Base-by-base conservation (phyloP, 257 asterid genomes). In the Jacaranda copaia region DNA sequence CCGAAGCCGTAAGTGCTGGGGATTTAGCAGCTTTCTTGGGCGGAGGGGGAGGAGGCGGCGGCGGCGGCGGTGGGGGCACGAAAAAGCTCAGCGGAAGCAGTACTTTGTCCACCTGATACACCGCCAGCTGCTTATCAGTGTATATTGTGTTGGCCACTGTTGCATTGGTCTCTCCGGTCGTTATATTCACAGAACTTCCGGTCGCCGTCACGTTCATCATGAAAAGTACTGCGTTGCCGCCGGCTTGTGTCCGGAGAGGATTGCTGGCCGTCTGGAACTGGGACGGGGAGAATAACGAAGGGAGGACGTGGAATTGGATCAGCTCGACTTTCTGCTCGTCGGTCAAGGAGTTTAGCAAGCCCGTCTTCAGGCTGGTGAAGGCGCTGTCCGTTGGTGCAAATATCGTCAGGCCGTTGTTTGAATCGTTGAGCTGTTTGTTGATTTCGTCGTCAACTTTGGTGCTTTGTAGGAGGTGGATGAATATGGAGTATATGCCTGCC, bases 221-320 rank as follows among this genome's bases (percentile, higher is more conserved):
- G 36, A 84, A 89, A 73, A 74, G 55, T 9, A 85, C 82, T 0
- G 79, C 55, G 6, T 73, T 80, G 52, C 88, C 88, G 12, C 93
- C 96, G 0, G 91, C 93, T 10, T 81, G 84, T 1, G 96, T 90
- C 48, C 80, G 72, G 19, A 90, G 5, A 0, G 96, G 94, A 38
- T 87, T 83, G 76, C 88, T 89, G 0, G 77, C 71, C 16, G 92
- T 89, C 51, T 87, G 81, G 79, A 89, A 89, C 72, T 84, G 89
- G 1, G 87, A 59, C 11, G 81, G n/a, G 0, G 90, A 65, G 64
- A 79, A 40, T 32, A 67, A 75, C 12, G 84, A 39, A 42, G 90
- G 88, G 70, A 88, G 78, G 64, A 81, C 80, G 60, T 87, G 90
- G 70, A 84, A 88, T 40, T 88, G 88, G 8, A 88, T 48, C 4